Evolutionary conservation across 352 stramenopile species (phyloP), one percentile per base, ranked within the genome.

Genomic region (Pythium myriotylum): DNA sequence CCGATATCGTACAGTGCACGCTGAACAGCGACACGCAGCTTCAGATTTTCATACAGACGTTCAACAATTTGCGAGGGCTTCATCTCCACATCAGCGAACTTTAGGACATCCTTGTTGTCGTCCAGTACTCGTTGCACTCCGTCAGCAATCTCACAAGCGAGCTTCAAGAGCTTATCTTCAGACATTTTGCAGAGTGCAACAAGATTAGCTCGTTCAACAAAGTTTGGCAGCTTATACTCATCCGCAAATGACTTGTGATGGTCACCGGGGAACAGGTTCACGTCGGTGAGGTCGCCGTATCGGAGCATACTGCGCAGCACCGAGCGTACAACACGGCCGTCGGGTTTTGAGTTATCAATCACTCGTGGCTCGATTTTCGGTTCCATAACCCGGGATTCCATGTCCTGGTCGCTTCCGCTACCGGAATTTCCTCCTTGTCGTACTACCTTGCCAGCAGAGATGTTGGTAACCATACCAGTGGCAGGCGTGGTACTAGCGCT

Each of bases 41-140:
- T 95, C 3, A 95, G 62, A 58, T 95, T 95, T 35, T 95, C 86
- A 43, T 92, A 93, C 50, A 95, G 63, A 3, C 86, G 79, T 67
- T 93, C 86, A 51, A 95, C 79, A 50, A 95, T 71, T 45, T 90
- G 80, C 12, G 73, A 81, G 35, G 86, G 72, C 59, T 76, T 86
- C 46, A 89, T 75, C 41, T 95, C 86, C 8, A 94, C 83, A 24
- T 95, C 86, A 3, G 50, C 73, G 49, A 79, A 90, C 61, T 92
- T 94, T 39, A 91, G 83, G 35, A 56, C 80, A 59, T 95, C 86
- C 50, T 92, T 79, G 26, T 82, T 76, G 32, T 81, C 72, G 53
- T 92, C 80, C 22, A 89, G 59, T 1, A 72, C 73, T 16, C 72
- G 72, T 23, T 85, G 79, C 2, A 70, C 77, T 40, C 73, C 72